These are phyloP conservation scores for Gymnopilus dilepis DNA, from an alignment of 768 basidiomycete species.

Conservation along the genomic window DNA sequence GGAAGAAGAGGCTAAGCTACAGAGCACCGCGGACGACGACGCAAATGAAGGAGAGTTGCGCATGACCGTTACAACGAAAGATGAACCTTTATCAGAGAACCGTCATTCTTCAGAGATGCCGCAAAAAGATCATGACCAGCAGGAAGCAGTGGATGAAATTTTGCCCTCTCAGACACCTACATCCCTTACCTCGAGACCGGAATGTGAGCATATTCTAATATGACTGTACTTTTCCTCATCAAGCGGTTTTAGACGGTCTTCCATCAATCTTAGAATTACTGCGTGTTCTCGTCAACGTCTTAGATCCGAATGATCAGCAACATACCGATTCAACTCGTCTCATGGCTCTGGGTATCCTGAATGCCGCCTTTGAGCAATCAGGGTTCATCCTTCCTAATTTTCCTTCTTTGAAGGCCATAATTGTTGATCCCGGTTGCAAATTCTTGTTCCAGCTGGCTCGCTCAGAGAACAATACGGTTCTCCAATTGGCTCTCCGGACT, in stretches of 20 bases:
- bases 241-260: conserved; percentile 82
- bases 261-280: conserved; percentile 92
- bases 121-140: conserved; percentile 1
- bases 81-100: conserved; percentile 24
- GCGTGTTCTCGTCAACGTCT: conserved; percentile 91
- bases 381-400: conserved; percentile 78
- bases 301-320: conserved; percentile 92
- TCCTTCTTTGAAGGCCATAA: conserved; percentile 75
- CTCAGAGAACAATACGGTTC: conserved; percentile 81
- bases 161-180: conserved; percentile 28
- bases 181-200: conserved; percentile 38
- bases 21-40: conserved; percentile 52
- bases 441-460: conserved; percentile 96
- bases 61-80: conserved; percentile 58
- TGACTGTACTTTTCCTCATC: conserved; percentile 7
- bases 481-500: conserved; percentile 82
- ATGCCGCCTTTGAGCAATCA: conserved; percentile 85
- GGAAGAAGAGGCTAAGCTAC: conserved; percentile 71
- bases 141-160: conserved; percentile 18
- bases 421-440: conserved; percentile 92
- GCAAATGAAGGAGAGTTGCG: conserved; percentile 59
- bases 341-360: conserved; percentile 85
- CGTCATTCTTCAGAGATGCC: not conserved
- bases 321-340: conserved; percentile 97
- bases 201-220: conserved; percentile 41